Evolutionary conservation across 139 green algal genomes (phyloP).

Genomic region (Protoeuglena noctilucae): DNA sequence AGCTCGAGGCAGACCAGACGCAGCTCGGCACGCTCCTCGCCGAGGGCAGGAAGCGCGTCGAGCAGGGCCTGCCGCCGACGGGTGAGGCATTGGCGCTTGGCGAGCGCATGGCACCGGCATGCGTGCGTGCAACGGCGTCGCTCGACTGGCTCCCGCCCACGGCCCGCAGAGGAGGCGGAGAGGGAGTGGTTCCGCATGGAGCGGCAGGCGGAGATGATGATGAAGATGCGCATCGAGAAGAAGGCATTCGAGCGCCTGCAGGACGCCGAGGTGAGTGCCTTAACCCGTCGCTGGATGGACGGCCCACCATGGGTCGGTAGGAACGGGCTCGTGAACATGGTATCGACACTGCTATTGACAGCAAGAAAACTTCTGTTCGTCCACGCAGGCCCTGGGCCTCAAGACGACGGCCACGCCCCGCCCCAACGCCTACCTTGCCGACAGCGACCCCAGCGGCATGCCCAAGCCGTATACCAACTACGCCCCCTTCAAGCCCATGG

Average conservation of each 20-base stretch:
- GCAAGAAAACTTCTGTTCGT: background rate
- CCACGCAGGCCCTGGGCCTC: conserved; percentile 8
- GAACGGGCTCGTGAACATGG: background rate
- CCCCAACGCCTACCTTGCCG: conserved; percentile 73
- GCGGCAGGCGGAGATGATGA: conserved; percentile 19
- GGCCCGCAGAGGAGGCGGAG: conserved; percentile 33
- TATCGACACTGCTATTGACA: background rate
- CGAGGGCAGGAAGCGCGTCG: conserved; percentile 14
- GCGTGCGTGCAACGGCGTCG: no score
- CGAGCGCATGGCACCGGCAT: no score
- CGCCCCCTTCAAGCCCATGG: conserved; percentile 59
- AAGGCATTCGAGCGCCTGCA: background rate
- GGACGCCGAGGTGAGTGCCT: conserved; percentile 1
- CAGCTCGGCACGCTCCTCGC: conserved; percentile 27
- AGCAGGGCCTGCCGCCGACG: conserved; percentile 42
- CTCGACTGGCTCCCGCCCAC: no score
- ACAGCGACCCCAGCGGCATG: conserved; percentile 45
- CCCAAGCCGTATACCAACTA: conserved; percentile 63
- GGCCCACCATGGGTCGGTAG: conserved; percentile 10
- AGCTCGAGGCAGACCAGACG: conserved; percentile 39
- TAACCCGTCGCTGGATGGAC: background rate
- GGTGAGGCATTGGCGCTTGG: conserved; percentile 23
- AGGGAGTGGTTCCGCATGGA: conserved; percentile 11
- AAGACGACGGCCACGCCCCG: conserved; percentile 33
- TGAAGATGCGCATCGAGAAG: conserved; percentile 13